phyloP scores from a whole-genome alignment of 257 asterid species.

The Ballota nigra region DNA sequence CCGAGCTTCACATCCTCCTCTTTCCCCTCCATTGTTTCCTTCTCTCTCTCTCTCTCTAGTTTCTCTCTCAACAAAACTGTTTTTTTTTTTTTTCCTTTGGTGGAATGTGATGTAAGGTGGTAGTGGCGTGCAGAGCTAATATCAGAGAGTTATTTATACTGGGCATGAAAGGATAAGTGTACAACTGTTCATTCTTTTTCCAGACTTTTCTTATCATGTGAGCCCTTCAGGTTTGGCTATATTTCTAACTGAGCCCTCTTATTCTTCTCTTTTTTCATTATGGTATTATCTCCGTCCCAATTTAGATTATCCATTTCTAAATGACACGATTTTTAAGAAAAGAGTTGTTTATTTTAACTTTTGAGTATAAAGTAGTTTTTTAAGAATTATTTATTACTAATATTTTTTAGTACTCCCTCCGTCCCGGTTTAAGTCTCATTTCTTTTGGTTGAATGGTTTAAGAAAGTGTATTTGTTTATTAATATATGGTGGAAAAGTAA shows the following conservation, averaged over 20 bases:
- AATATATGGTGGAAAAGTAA: too few relatives aligned
- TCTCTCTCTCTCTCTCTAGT: conserved; percentile 23
- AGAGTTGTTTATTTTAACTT: too few relatives aligned
- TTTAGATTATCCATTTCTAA: too few relatives aligned
- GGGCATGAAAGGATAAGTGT: conserved; percentile 12
- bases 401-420: too few relatives aligned
- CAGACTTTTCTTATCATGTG: neutral
- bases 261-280: neutral
- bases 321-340: too few relatives aligned
- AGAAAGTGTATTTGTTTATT: too few relatives aligned
- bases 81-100: neutral
- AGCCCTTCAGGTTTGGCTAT: conserved; percentile 23
- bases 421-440: too few relatives aligned
- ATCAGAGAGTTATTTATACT: conserved; percentile 21
- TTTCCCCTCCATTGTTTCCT: conserved; percentile 58
- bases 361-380: too few relatives aligned
- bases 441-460: too few relatives aligned
- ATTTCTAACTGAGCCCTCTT: neutral
- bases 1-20: conserved; percentile 80
- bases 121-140: conserved; percentile 6
- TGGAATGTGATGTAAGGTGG: neutral
- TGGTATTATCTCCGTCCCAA: neutral
- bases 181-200: conserved; percentile 10
- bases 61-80: neutral
- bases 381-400: too few relatives aligned